phyloP scores from a whole-genome alignment of 257 asterid species.

The Petunia secreta region DNA sequence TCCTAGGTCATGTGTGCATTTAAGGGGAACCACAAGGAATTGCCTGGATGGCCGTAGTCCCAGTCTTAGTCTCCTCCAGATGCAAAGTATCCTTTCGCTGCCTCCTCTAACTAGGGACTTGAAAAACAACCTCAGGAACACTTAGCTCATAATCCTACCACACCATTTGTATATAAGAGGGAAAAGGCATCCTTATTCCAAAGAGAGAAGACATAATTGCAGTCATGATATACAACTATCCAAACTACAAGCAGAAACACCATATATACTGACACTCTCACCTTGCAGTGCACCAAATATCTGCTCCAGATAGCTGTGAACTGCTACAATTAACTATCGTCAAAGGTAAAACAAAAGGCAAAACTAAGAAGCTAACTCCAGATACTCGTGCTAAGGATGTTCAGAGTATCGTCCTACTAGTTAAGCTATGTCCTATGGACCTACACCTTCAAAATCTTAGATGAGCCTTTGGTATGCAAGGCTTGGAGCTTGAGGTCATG shows the following conservation, averaged over 20 bases:
- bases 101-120: neutral
- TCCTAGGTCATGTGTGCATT: neutral
- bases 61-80: no score
- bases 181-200: neutral
- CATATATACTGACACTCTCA: neutral
- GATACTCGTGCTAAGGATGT: conserved; percentile 2
- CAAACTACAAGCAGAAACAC: neutral
- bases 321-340: conserved; percentile 6
- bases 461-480: neutral
- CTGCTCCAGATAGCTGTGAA: neutral
- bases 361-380: conserved; percentile 6
- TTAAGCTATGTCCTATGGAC: neutral
- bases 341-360: conserved; percentile 2
- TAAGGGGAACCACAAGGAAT: neutral
- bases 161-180: neutral
- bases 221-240: neutral
- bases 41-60: neutral
- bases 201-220: neutral
- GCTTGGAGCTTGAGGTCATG: neutral
- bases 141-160: neutral
- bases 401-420: neutral
- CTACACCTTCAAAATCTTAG: neutral
- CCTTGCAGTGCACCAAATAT: neutral
- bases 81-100: no score
- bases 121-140: neutral